These are phyloP conservation scores for Cylindrodendrum hubeiense DNA, from an alignment of 2,329 filamentous ascomycete species.

Conservation along the genomic window DNA sequence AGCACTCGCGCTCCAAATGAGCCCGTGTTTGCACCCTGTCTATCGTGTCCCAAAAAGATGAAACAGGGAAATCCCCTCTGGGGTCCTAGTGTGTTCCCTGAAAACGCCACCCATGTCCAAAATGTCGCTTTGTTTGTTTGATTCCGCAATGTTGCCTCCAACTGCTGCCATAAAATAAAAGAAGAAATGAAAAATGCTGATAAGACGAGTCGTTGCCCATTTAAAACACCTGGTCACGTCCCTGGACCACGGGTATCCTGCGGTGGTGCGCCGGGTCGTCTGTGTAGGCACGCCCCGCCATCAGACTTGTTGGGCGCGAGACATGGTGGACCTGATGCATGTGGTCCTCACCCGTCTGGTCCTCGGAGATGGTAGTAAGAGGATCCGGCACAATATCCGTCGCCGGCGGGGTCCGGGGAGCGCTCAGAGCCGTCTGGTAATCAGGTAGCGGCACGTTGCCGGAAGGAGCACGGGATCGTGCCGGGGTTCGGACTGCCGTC, in stretches of 20 bases:
- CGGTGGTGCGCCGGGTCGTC: slow-evolving; percentile 40
- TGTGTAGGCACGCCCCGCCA: slow-evolving; percentile 40
- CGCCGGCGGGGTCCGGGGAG: slow-evolving; percentile 61
- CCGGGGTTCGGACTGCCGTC: slow-evolving; percentile 77
- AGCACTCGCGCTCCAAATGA: slow-evolving; percentile 16
- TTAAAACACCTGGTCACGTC: slow-evolving; percentile 36
- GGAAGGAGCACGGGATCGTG: slow-evolving; percentile 63
- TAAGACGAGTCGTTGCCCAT: background rate
- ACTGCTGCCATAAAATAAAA: slow-evolving; percentile 7
- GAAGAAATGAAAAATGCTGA: slow-evolving; percentile 10
- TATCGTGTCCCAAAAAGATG: slow-evolving; percentile 32
- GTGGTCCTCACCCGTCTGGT: slow-evolving; percentile 42
- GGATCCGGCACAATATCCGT: slow-evolving; percentile 46
- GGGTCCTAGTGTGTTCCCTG: slow-evolving; percentile 13
- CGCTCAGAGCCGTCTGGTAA: slow-evolving; percentile 72
- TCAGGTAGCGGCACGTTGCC: slow-evolving; percentile 70
- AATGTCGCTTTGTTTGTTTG: slow-evolving; percentile 25
- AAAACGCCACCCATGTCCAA: slow-evolving; percentile 35
- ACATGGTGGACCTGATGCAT: slow-evolving; percentile 38
- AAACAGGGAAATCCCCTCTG: slow-evolving; percentile 7
- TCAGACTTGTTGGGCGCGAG: slow-evolving; percentile 41
- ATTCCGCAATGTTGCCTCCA: slow-evolving; percentile 25
- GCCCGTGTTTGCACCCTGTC: slow-evolving; percentile 31
- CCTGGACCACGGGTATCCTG: slow-evolving; percentile 36
- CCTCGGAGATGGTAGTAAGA: slow-evolving; percentile 50